These are phyloP conservation scores for Polygonum maritimum DNA, from an alignment of 148 eudicot species.

Conservation along the genomic window DNA sequence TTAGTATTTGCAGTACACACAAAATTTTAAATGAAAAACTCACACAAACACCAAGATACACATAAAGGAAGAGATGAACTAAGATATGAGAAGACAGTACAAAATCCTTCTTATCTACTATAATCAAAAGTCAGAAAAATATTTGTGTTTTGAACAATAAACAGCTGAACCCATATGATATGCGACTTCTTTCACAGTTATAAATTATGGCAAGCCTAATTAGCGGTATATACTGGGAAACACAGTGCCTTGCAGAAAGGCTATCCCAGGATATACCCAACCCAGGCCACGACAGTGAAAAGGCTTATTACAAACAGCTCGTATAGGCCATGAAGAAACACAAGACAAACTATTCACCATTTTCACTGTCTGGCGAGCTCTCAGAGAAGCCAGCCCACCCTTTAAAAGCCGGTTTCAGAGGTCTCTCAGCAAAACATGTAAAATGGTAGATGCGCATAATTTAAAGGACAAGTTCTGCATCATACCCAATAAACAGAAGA, in stretches of 20 bases:
- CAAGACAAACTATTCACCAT: constrained; percentile 9
- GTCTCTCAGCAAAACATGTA: constrained; percentile 7
- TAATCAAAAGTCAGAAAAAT: constrained; percentile 8
- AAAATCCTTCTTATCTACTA: constrained; percentile 7
- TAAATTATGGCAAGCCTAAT: constrained; percentile 5
- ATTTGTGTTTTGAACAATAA: constrained; percentile 7
- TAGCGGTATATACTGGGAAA: constrained; percentile 5
- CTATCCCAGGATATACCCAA: background rate
- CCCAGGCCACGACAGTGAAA: constrained; percentile 9
- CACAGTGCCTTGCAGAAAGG: constrained; percentile 8
- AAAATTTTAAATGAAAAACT: no score
- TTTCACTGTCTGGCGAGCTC: constrained; percentile 4
- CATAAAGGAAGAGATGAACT: background rate
- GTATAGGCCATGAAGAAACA: constrained; percentile 4
- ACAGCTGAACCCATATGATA: constrained; percentile 6
- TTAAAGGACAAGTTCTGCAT: constrained; percentile 3
- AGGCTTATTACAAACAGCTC: constrained; percentile 10
- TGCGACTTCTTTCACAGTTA: background rate
- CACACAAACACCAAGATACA: background rate
- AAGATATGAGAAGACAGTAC: background rate
- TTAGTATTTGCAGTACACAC: background rate
- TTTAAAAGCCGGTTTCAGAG: background rate
- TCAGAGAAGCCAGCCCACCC: constrained; percentile 9
- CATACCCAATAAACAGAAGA: constrained; percentile 10
- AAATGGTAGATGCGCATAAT: constrained; percentile 6